Conservation (phyloP, 257 asterid species). For the Pogostemon cablin region DNA sequence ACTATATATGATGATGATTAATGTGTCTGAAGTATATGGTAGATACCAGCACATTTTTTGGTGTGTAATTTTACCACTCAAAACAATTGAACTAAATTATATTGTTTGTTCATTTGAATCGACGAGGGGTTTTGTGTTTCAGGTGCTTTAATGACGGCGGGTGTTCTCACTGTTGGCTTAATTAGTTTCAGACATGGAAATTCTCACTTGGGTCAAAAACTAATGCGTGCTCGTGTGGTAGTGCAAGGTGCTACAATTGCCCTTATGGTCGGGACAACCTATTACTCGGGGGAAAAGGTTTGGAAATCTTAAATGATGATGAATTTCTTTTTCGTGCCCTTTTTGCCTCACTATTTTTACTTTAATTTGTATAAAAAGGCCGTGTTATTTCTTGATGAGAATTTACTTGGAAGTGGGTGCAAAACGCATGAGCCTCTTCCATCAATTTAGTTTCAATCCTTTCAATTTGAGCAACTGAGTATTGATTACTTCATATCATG, state of each 20-base stretch:
- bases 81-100: background rate
- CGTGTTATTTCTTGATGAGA: constrained; percentile 4
- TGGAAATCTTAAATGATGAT: constrained; percentile 15
- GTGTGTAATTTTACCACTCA: background rate
- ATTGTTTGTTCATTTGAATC: constrained; percentile 2
- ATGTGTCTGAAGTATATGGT: background rate
- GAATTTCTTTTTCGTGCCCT: background rate
- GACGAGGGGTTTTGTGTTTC: constrained; percentile 27
- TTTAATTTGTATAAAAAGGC: constrained; percentile 13
- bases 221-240: constrained; percentile 88
- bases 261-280: constrained; percentile 79
- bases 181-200: constrained; percentile 83
- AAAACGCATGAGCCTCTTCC: background rate
- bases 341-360: background rate
- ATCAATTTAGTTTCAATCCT: background rate
- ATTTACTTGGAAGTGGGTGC: constrained; percentile 1
- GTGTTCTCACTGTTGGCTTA: constrained; percentile 86
- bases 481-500: no score
- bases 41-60: background rate
- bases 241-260: constrained; percentile 87
- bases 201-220: constrained; percentile 81
- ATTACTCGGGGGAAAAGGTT: constrained; percentile 61
- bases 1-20: background rate
- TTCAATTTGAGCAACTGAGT: background rate
- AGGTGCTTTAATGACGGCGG: constrained; percentile 91